A percentile compares a stretch with the other conserved stretches of the same genome.
Conservation (phyloP, 2,329 filamentous ascomycete genomes). For the Fusarium mexicanum region DNA sequence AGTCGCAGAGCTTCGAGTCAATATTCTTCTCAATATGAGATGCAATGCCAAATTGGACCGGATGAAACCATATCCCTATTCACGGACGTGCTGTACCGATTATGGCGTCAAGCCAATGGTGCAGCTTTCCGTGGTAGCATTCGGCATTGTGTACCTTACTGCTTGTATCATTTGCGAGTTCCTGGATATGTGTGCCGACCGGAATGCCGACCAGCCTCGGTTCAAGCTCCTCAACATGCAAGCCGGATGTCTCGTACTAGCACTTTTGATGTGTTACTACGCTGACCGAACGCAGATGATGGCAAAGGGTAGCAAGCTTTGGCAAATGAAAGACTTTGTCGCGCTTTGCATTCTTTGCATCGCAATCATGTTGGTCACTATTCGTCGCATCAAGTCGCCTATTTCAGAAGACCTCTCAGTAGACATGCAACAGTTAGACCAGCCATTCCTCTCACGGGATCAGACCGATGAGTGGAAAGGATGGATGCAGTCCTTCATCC, state of each 20-base stretch:
- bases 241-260: conserved; percentile 31
- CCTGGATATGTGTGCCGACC: neutral
- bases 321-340: conserved; percentile 25
- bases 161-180: conserved; percentile 27
- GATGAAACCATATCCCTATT: conserved; percentile 51
- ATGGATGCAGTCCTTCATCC: conserved; percentile 65
- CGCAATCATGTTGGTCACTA: neutral
- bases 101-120: conserved; percentile 47
- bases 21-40: conserved; percentile 60
- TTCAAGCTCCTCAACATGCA: conserved; percentile 33
- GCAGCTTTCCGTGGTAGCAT: conserved; percentile 18
- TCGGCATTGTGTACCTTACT: conserved; percentile 20
- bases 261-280: conserved; percentile 39
- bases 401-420: fast-evolving
- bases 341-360: conserved; percentile 1
- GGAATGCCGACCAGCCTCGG: neutral
- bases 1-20: conserved; percentile 45
- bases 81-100: conserved; percentile 63
- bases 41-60: conserved; percentile 56
- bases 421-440: neutral
- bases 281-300: conserved; percentile 44
- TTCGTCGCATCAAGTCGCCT: neutral
- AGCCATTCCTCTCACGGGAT: neutral
- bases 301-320: conserved; percentile 33
- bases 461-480: conserved; percentile 74